Percentiles rank a stretch among this genome's conserved stretches.
phyloP scores from a whole-genome alignment of 1,139 yeast genomes.

The Magnusiomyces ingens region DNA sequence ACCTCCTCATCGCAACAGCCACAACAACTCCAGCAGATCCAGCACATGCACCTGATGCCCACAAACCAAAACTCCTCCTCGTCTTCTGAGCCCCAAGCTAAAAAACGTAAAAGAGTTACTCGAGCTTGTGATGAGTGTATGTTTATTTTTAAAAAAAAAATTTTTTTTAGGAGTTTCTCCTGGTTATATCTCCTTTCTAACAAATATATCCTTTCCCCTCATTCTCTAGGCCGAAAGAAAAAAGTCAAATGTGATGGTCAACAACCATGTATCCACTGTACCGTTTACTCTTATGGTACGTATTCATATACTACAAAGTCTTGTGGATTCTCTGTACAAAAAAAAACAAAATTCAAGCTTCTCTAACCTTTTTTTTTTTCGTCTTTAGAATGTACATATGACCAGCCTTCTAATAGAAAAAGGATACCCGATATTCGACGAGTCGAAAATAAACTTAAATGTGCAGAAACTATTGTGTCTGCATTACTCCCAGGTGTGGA shows the following conservation, averaged over 20 bases:
- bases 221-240: slow-evolving; percentile 39
- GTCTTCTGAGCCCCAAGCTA: slow-evolving; percentile 5
- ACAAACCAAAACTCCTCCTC: not conserved
- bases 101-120: slow-evolving; percentile 69
- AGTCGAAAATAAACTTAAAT: slow-evolving; percentile 33
- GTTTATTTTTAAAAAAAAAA: slow-evolving; percentile 12
- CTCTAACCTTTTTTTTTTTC: slow-evolving; percentile 4
- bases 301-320: slow-evolving; percentile 33
- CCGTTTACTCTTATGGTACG: slow-evolving; percentile 75
- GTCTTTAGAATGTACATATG: slow-evolving; percentile 52
- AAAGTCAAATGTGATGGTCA: slow-evolving; percentile 87
- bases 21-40: too few relatives aligned
- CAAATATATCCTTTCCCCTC: slow-evolving; percentile 1
- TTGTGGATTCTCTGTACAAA: not conserved
- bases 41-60: too few relatives aligned
- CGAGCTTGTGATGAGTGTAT: slow-evolving; percentile 81
- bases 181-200: slow-evolving; percentile 13
- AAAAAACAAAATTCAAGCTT: too few relatives aligned
- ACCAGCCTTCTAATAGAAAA: slow-evolving; percentile 66
- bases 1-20: too few relatives aligned
- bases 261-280: slow-evolving; percentile 82
- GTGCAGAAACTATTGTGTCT: slow-evolving; percentile 36
- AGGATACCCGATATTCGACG: slow-evolving; percentile 34
- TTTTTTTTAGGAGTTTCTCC: not conserved
- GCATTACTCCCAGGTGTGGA: slow-evolving; percentile 44